Base-by-base conservation (phyloP, 179 eudicot species). In the Beta lomatogona region DNA sequence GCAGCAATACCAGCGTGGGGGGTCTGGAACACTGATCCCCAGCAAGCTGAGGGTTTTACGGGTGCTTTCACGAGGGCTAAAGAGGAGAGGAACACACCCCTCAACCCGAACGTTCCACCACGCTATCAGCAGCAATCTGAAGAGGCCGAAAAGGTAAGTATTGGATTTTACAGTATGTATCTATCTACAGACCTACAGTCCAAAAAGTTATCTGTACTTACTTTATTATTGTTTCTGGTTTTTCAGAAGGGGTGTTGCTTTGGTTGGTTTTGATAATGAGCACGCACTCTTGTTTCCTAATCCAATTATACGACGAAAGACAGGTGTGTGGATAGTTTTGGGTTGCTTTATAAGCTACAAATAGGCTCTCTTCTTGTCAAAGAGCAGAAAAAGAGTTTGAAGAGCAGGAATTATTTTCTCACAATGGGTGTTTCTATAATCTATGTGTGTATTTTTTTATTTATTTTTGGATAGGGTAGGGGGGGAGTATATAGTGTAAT, bases 1-100 rank as follows among this genome's bases (percentile, higher is more conserved):
- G 82, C 90, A 19, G 77, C 78, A 10, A 81, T 88, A 70, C 90
- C 90, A 12, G 76, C 78, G 13, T 88, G 78, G 54, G 90, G 88
- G n/a, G 87, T 28, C 10, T 88, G 90, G 90, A 69, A 88, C 68
- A 78, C 63, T 16, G 82, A 88, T 67, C 86, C 88, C 36, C 46
- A 78, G 60, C 81, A 86, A 77, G 86, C 86, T 22, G 90, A 82
- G 64, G 84, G 87, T 53, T 86, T 78, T 67, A 88, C 88, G 0
- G 82, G 72, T 50, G 80, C 86, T 12, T 88, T 88, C 64, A 72
- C 67, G 5, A 77, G 82, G 81, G 83, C 86, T 19, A 71, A 54
- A 71, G 84, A 76, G 82, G 87, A 86, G 45, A 64, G 82, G 64
- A 77, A 21, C 28, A 85, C 87, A 36, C 87, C 85, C 71, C 81